Base-by-base conservation (phyloP, 164 flowering plant species). In the Chloranthus sessilifolius region DNA sequence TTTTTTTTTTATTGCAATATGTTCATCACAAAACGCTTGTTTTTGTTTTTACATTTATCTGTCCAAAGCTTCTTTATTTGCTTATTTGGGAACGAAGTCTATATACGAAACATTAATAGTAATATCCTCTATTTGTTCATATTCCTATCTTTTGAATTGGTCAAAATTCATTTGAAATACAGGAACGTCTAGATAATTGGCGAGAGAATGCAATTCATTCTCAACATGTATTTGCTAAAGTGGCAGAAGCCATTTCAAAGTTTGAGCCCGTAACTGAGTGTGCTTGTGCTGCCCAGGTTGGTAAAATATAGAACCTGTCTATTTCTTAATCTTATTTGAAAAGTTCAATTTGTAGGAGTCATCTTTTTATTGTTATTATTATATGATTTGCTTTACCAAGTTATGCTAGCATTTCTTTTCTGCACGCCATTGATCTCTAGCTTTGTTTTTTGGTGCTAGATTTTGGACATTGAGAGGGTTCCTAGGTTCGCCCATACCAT, bases 161-260 rank as follows among this genome's bases (percentile, higher is more conserved):
- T 50, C 34, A 26, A 53, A 17, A 12, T 47, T 56, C 38, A 30
- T 60, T 42, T 61, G 59, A 36, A 31, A n/a, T 34, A 23, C 66
- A 91, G 96, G 96, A 88, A 52, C 83, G 95, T 20, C 69, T 69
- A 17, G 98, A 88, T 67, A 88, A 85, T 57, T 88, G 96, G 98
- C 62, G 96, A 33, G 78, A 83, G 25, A 48, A 74, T 51, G 95
- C 82, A 7, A 63, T 60, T 39, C 90, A 52, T 60, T 95, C 60
- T 1, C 98, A 91, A 52, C 58, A 15, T 5, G 82, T 76, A 7
- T 91, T 85, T 66, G 72, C 68, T 26, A 61, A 69, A 52, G 85
- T 83, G 19, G 98, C 98, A 36, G 47, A 66, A 52, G 90, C 88
- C 20, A 88, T 85, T 36, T 80, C 98, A 14, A 79, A 63, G 67